Base-by-base conservation (phyloP, 345 rosid species). In the Salix exigua region DNA sequence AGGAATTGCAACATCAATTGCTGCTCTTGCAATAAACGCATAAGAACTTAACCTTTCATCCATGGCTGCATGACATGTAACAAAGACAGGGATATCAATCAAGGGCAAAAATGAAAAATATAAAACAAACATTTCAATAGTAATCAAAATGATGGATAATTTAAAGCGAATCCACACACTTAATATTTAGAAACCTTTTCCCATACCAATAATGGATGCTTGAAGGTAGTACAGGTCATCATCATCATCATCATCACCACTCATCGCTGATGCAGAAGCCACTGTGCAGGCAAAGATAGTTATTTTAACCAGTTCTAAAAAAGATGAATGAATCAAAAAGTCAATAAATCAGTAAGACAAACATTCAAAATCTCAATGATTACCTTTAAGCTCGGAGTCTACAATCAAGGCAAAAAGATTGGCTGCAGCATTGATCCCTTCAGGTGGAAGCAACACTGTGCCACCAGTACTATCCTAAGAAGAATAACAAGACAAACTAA, bases 1-100 rank as follows among this genome's bases (percentile, higher is more conserved):
- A 62, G 96, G 98, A 83, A 93, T 82, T 82, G 99, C 89, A 72
- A 86, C 81, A 86, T 89, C 97, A 72, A 87, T 85, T 75, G 98
- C 87, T 68, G 94, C 96, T 89, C 99, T 90, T 58, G 92, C 99
- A 78, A 96, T 91, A 82, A 96, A 96, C 51, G 98, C 98, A 89
- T 96, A 96, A 62, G 98, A 93, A 77, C 88, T 89, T 81, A 96
- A 86, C 74, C 99, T 91, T 82, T 93, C 99, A 75, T 96, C 95
- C 99, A 96, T 96, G 50, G 94, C 99, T 96, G 92, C 79, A 85
- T 82, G 75, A 55, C 74, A 88, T 42, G 63, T 70, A 74, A 78
- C 48, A 26, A 77, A 73, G 13, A 75, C 30, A 31, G 74, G 42
- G 30, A 25, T 42, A 65, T 65, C 53, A 68, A 33, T 62, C 55